These are phyloP conservation scores for Mycena olivaceomarginata DNA, from an alignment of 768 basidiomycete species.

Conservation along the genomic window DNA sequence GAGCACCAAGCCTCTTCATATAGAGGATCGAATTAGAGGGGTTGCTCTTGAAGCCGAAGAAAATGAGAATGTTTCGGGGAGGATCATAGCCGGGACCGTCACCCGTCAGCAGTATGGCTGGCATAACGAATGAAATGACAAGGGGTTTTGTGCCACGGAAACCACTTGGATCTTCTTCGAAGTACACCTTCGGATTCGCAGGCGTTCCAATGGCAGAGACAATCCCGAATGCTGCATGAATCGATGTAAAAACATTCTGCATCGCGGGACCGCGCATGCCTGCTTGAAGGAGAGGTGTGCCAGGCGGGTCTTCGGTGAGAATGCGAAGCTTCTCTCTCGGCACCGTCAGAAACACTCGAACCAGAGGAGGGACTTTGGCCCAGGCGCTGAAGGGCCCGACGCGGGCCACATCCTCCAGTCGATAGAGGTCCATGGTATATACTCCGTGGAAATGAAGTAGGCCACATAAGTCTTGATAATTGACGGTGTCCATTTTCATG, in stretches of 20 bases:
- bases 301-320: conserved; percentile 7
- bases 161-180: conserved; percentile 44
- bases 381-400: conserved; percentile 44
- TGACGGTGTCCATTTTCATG: conserved; percentile 53
- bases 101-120: conserved; percentile 24
- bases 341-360: too few species aligned
- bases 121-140: conserved; percentile 31
- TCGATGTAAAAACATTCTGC: conserved; percentile 40
- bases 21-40: conserved; percentile 16
- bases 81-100: conserved; percentile 22
- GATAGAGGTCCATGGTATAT: conserved; percentile 46
- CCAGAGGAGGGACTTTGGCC: conserved; percentile 35
- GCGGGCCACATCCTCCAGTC: conserved; percentile 22
- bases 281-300: conserved; percentile 33
- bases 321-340: conserved; percentile 17
- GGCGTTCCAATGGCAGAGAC: conserved; percentile 36
- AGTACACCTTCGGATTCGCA: conserved; percentile 35
- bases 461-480: conserved; percentile 62
- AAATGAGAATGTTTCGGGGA: conserved; percentile 16
- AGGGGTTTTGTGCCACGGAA: conserved; percentile 32
- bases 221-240: conserved; percentile 43
- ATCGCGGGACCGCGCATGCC: conserved; percentile 29
- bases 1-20: conserved; percentile 23
- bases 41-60: conserved; percentile 28
- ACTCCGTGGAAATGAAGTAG: conserved; percentile 59